Percentiles rank a stretch among this genome's conserved stretches.
phyloP scores from a whole-genome alignment of 2,329 filamentous ascomycete genomes.

The Alternaria sp. region DNA sequence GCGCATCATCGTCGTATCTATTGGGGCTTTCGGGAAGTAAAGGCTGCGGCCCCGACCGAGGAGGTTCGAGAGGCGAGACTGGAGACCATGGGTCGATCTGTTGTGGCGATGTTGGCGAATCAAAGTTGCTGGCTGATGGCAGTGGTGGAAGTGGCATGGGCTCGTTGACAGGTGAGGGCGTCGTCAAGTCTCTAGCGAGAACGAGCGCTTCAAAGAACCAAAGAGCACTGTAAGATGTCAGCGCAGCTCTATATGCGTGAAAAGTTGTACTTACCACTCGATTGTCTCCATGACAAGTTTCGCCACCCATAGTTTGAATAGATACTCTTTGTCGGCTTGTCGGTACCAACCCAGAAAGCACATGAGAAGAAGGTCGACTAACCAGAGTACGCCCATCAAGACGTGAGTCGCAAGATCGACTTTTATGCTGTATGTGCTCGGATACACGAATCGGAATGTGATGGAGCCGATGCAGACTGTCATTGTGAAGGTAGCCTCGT shows the following conservation, averaged over 20 bases:
- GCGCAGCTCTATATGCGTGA: not conserved
- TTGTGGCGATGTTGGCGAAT: not conserved
- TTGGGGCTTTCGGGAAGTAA: not conserved
- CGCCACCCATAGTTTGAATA: not conserved
- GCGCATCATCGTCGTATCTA: not conserved
- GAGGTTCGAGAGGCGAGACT: not conserved
- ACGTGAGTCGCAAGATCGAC: not conserved
- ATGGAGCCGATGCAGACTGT: not conserved
- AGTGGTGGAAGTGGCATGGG: not conserved
- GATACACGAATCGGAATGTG: not conserved
- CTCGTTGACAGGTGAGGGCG: not conserved
- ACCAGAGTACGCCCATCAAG: not conserved
- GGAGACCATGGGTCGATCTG: not conserved
- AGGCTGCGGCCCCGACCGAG: not conserved
- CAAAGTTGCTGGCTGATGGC: not conserved
- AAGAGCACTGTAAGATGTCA: not conserved
- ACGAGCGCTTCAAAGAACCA: not conserved
- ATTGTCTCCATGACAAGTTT: not conserved
- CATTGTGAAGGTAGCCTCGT: not conserved
- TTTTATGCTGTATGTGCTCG: not conserved
- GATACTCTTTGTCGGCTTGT: not conserved
- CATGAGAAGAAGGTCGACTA: not conserved
- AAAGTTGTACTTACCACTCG: not conserved
- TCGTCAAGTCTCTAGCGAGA: not conserved
- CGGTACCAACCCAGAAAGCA: not conserved